Evolutionary conservation across 768 basidiomycete genomes (phyloP), one percentile per base, ranked within the genome.

Genomic region (Leccinum imitatum): DNA sequence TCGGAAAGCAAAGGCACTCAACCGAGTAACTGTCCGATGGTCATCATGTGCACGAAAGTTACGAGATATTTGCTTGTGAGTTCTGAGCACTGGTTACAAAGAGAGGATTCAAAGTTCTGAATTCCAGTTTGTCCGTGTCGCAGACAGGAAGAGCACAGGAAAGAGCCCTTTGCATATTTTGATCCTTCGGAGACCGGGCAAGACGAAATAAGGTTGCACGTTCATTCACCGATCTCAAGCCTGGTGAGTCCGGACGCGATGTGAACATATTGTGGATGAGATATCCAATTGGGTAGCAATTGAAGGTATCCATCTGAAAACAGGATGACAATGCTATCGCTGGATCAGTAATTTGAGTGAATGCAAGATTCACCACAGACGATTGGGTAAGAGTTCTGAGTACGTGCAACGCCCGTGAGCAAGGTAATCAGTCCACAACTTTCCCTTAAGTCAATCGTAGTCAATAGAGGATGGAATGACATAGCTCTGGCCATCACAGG

Each of bases 291-390:
- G 39, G 17, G 47, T 54, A 21, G 54, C 7, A 13, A 57, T 56
- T 14, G 62, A 63, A 7, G 55, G 53, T 14, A 41, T 13, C 66
- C 65, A 9, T 31, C 5, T 30, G 44, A 50, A 25, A 27, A 44
- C 0, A 19, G 15, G 41, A n/a, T 30, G 17, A 17, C 31, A 3
- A 30, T 33, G 17, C 48, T 30, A 50, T 59, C 52, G 65, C 3
- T 54, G 53, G 6, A 68, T 30, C 7, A 68, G 37, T 8, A 63
- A 67, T 27, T 47, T 2, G 23, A 68, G 66, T 6, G 63, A 62
- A 33, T 1, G 1, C 23, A 62, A 17, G 14, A 13, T 47, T 46
- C 23, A 53, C 66, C 63, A 67, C 5, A 65, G 37, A 50, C 54
- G 41, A 53, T 11, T 33, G 33, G 11, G 33, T 33, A 11, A 33